Evolutionary conservation across 2,329 filamentous ascomycete species (phyloP), one percentile per base, ranked within the genome.

Genomic region (Alternaria gansuensis): DNA sequence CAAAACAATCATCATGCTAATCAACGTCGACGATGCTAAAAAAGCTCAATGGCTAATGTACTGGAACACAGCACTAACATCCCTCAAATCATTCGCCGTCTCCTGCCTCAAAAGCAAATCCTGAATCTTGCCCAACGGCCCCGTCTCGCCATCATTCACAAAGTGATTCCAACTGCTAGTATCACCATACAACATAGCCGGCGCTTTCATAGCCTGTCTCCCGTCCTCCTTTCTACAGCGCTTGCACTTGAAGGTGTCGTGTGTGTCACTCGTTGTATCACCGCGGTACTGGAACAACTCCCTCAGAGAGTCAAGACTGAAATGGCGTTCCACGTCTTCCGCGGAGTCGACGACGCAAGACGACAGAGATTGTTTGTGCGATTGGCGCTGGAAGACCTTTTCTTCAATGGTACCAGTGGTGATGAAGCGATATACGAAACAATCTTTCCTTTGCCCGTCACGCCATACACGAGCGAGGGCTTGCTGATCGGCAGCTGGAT

Each of bases 141-240:
- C 87, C 5, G 81, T 80, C 64, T 85, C 85, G 3, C 86, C 87
- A 62, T 88, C 86, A 70, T 97, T 97, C 41, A 90, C 86, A 79
- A 97, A 96, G 78, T 99, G 95, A 73, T 99, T 99, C 95, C 95
- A 99, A n/a, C 92, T 94, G 79, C 93, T 98, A 23, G 95, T 98
- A 73, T 99, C 95, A 51, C 95, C 95, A 73, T 99, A 99, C 60
- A 99, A 81, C 89, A 98, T 94, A 1, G 95, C 95, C 4, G 91
- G 91, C 1, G 94, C 92, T 77, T 97, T 98, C 73, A 97, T 86
- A 63, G 86, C 87, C 78, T 99, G 95, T 61, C 85, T 89, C 0
- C 94, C 94, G 70, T 96, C 92, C 1, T 91, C 89, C 71, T 90
- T 79, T 61, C 80, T 91, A 78, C 95, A 99, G 39, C 95, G 84